Evolutionary conservation across 1,139 yeast species (phyloP), one percentile per base, ranked within the genome.

Genomic region (Suhomyces bolitotheri): DNA sequence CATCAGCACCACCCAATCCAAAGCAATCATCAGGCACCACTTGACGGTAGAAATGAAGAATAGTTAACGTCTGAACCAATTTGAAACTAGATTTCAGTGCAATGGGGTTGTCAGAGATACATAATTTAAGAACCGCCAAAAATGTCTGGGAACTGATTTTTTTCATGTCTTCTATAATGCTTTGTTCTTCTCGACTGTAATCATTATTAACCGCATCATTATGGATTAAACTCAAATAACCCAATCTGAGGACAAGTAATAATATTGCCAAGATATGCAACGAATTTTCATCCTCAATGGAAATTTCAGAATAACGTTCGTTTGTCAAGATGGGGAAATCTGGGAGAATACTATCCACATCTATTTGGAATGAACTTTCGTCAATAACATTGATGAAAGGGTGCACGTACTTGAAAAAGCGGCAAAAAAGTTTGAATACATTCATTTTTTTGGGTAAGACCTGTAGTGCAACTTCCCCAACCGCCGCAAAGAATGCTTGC

Each of bases 11-110:
- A 25, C 73, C 65, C 16, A 71, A 53, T 1, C 76, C 76, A 43
- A 63, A 69, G 40, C 71, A 59, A 46, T 71, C 75, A 43, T 64
- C 64, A 2, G 76, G 75, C 5, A 65, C 60, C 7, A 68, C 64
- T 32, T 56, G 59, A 23, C 69, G 50, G 46, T 66, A 70, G 38
- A 64, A 67, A 39, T 64, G 56, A 19, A 60, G 42, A 24, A 71
- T 51, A 4, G 64, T 47, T 82, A 80, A 14, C 71, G 71, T 39
- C 45, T 66, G 73, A 4, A 66, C 62, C 34, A 58, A 47, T 40
- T 64, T 58, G 33, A 66, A 53, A 3, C 70, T 51, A 29, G 70
- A 63, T 44, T 62, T 59, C 31, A 53, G 46, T 0, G 55, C 49
- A 8, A 58, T 46, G 24, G 53, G 52, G 14, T 56, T 55, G 35